A percentile compares a stretch with the other conserved stretches of the same genome.
Conservation (phyloP, 495 filamentous ascomycete species). For the Lichenothelia convexa region DNA sequence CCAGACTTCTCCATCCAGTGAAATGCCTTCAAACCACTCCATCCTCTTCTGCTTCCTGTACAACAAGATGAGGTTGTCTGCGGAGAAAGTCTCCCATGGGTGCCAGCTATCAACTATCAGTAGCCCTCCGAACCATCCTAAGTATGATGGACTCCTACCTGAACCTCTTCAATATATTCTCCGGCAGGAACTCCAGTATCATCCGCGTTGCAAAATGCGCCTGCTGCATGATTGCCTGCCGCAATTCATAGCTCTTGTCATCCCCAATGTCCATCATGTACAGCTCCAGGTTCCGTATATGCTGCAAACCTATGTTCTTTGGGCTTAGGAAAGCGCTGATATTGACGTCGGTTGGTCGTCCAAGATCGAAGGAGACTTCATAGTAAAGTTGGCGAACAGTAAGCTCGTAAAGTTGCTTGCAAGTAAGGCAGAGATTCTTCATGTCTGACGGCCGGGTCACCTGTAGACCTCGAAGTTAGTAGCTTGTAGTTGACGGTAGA, state of each 20-base stretch:
- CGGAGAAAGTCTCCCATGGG: slow-evolving; percentile 19
- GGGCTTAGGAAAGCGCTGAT: slow-evolving; percentile 20
- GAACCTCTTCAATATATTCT: slow-evolving; percentile 21
- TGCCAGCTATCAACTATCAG: slow-evolving; percentile 14
- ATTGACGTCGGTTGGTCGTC: slow-evolving; percentile 14
- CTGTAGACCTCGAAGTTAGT: slow-evolving; percentile 8
- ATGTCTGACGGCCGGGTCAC: slow-evolving; percentile 22
- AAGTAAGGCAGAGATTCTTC: slow-evolving; percentile 19
- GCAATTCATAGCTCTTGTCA: too few species aligned
- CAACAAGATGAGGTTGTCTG: slow-evolving; percentile 21
- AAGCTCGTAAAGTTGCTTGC: slow-evolving; percentile 22
- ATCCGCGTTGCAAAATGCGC: slow-evolving; percentile 22
- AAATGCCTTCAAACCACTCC: slow-evolving; percentile 22
- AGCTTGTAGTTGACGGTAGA: background rate
- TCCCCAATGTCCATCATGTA: slow-evolving; percentile 17
- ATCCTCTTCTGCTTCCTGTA: slow-evolving; percentile 22
- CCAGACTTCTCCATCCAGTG: slow-evolving; percentile 16
- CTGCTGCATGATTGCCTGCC: slow-evolving; percentile 17
- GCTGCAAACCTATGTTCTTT: slow-evolving; percentile 20
- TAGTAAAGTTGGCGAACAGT: slow-evolving; percentile 21
- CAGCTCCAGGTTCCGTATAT: slow-evolving; percentile 19
- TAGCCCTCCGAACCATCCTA: background rate
- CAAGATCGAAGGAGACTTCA: slow-evolving; percentile 20
- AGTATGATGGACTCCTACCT: slow-evolving; percentile 6
- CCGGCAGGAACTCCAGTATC: slow-evolving; percentile 23